These are phyloP conservation scores for Pyrenopolyporus hunteri DNA, from an alignment of 495 filamentous ascomycete species.

Conservation along the genomic window DNA sequence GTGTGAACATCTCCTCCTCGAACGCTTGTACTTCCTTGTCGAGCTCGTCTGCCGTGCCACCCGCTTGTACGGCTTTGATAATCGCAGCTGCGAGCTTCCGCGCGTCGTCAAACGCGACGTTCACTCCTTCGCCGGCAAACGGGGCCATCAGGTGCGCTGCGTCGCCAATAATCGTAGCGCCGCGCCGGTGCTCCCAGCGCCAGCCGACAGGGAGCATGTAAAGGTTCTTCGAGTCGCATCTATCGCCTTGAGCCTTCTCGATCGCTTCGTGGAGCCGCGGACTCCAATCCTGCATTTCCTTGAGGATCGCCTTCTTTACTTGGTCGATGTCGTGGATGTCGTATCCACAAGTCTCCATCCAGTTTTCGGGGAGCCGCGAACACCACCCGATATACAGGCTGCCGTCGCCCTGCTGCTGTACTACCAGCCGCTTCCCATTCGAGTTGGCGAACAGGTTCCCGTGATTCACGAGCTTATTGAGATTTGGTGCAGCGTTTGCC, in stretches of 20 bases:
- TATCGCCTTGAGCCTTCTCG: slow-evolving; percentile 22
- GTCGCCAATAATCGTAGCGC: slow-evolving; percentile 65
- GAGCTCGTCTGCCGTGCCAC: slow-evolving; percentile 32
- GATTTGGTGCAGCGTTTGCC: slow-evolving; percentile 41
- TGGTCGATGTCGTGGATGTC: slow-evolving; percentile 35
- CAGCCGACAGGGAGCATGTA: slow-evolving; percentile 61
- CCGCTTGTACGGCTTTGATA: slow-evolving; percentile 29
- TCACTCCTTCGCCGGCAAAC: slow-evolving; percentile 67
- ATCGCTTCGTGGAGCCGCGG: slow-evolving; percentile 39
- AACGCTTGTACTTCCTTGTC: slow-evolving; percentile 41
- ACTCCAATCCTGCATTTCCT: slow-evolving; percentile 41
- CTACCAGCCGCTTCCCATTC: slow-evolving; percentile 46
- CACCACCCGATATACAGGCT: slow-evolving; percentile 43
- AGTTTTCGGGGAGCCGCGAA: slow-evolving; percentile 43
- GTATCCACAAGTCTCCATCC: slow-evolving; percentile 47
- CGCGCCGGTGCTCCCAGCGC: slow-evolving; percentile 54
- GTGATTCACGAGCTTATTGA: slow-evolving; percentile 50
- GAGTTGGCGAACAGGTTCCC: slow-evolving; percentile 53
- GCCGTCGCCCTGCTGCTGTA: slow-evolving; percentile 56
- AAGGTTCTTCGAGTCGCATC: slow-evolving; percentile 44
- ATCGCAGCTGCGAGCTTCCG: slow-evolving; percentile 55
- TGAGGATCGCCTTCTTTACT: slow-evolving; percentile 36
- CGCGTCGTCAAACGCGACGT: slow-evolving; percentile 63
- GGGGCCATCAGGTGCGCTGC: slow-evolving; percentile 69
- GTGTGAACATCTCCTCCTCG: slow-evolving; percentile 45